Base-by-base conservation (phyloP, 78 protist species). In the Dictyostelium brefeldianum region DNA sequence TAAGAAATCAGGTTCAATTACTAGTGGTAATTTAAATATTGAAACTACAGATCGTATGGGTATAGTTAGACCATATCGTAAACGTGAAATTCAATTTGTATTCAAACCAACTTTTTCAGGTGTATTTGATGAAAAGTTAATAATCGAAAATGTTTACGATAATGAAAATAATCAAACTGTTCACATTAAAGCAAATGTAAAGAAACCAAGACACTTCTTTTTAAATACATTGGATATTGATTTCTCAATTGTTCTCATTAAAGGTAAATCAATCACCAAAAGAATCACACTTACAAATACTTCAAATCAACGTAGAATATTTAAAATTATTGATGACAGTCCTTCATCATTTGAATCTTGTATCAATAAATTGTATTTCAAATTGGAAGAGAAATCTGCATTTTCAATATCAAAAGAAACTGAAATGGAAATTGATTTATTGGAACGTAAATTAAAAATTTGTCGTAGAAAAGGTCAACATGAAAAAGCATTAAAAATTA, bases 91-190 rank as follows among this genome's bases (percentile, higher is more conserved):
- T 7, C 89, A 74, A 50, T 91, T 96, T 69, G 91, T 85, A 51
- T 96, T 96, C 77, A 62, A 89, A 36, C 98, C 98, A 31, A 74
- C 98, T 3, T 82, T 96, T 9, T 25, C 92, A 8, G 98, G 96
- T 10, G 29, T 53, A 8, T 96, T 94, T 73, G 65, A 75, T 50
- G 96, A 94, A 83, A 50, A 92, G 6, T 78, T 96, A 47, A 47
- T 82, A 17, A 83, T 96, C 48, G 94, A 74, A 27, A 96, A 96
- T 77, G 80, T 96, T 6, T 90, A 94, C 36, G 96, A 94, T 31
- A 80, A 27, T 41, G 79, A 6, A 5, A 90, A 89, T 67, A 78
- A 78, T 48, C 96, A 89, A 25, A 92, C 27, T 17, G 79, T 95
- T 15, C 75, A 64, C 15, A 82, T 96, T 70, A 96, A 96, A 53